A percentile compares a stretch with the other conserved stretches of the same genome.
These are phyloP conservation scores for Coriaria nepalensis DNA, from an alignment of 306 rosid genomes.

Conservation along the genomic window DNA sequence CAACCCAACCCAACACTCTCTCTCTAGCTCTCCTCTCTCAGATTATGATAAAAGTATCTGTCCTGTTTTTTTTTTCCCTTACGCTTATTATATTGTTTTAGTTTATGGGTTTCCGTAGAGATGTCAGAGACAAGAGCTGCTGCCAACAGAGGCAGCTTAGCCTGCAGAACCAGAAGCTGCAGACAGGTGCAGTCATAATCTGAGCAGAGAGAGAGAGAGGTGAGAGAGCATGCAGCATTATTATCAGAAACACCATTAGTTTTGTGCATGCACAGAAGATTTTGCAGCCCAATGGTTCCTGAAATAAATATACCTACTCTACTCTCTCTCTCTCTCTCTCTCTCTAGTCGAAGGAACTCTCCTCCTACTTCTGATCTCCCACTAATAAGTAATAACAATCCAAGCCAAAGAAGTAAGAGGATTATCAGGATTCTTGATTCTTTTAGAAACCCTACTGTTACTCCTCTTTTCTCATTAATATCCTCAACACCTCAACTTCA, in stretches of 20 bases:
- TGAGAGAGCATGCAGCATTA: constrained; percentile 43
- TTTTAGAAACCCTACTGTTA: too few species aligned
- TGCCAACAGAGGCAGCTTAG: constrained; percentile 34
- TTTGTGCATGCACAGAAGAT: constrained; percentile 73
- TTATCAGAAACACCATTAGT: constrained; percentile 78
- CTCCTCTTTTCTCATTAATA: background rate
- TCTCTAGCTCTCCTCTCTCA: too few species aligned
- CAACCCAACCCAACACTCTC: constrained; percentile 64
- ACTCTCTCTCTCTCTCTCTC: constrained; percentile 4
- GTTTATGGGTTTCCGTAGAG: constrained; percentile 84
- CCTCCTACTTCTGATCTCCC: constrained; percentile 1
- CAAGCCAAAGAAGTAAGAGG: constrained; percentile 2
- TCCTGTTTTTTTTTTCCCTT: constrained; percentile 22
- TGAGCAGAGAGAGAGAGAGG: constrained; percentile 23
- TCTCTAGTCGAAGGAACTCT: background rate
- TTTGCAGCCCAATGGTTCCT: constrained; percentile 86
- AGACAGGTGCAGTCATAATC: constrained; percentile 77
- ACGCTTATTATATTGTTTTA: constrained; percentile 15
- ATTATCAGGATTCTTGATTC: background rate
- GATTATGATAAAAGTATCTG: constrained; percentile 21
- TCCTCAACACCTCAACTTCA: background rate
- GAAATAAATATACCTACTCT: constrained; percentile 79
- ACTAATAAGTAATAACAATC: constrained; percentile 15
- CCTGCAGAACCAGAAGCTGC: constrained; percentile 38
- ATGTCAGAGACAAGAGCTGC: constrained; percentile 90